Evolutionary conservation across 371 early-diverging fungal species (phyloP), one percentile per base, ranked within the genome.

Genomic region (Mucor piriformis): DNA sequence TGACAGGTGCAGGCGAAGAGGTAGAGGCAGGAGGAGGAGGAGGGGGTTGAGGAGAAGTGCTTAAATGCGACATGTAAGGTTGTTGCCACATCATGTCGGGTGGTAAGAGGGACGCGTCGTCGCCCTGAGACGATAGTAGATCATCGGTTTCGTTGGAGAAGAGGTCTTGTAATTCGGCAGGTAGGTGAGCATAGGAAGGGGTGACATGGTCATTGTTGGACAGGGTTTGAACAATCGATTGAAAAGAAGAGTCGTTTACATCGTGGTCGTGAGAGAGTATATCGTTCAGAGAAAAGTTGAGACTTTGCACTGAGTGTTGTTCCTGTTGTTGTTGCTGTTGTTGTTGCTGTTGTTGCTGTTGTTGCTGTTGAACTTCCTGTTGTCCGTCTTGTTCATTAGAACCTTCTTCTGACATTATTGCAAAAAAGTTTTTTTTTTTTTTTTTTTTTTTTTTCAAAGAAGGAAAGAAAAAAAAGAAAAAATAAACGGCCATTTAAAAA

Each of bases 111-210:
- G 67, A 67, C 58, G 61, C 64, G 57, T 69, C 58, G 3, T 37
- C 48, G 6, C 50, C 49, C 38, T 64, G 64, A 33, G 42, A 44
- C n/a, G 69, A 61, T 40, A 73, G 37, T 23, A 75, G 42, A 49
- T 76, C 72, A 27, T 73, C 77, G 6, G 72, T 69, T 15, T 66
- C 72, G 38, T 67, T 73, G 3, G 64, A 43, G 42, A 73, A 68
- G 8, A 76, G 33, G n/a, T 73, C 69, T 50, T 73, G 77, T 0
- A 76, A 33, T 67, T 71, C 77, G 18, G 74, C 66, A 48, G 77
- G 77, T 21, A 76, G 57, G 52, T 72, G 63, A 38, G 65, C 67
- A 57, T 62, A 75, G 5, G 69, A 66, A 43, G 61, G 61, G 3
- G 51, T 43, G 0, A 59, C 50, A 18, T 54, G 52, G 23, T 57